Base-by-base conservation (phyloP, 2,329 filamentous ascomycete species). In the Botrytis tulipae region DNA sequence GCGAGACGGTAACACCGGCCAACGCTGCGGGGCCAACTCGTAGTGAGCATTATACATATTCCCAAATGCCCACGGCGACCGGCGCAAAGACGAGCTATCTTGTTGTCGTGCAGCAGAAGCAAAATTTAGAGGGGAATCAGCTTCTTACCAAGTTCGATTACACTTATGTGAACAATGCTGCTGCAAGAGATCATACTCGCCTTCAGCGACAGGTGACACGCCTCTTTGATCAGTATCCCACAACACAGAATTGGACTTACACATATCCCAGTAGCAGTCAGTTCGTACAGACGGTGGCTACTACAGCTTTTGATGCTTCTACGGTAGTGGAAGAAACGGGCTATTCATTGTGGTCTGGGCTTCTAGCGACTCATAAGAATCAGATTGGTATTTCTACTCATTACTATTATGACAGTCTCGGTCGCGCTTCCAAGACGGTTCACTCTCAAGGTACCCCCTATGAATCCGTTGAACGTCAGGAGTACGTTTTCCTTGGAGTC, bases 331-430 rank as follows among this genome's bases (percentile, higher is more conserved):
- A 66, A 35, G 70, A 65, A 35, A 66, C 46, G 22, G 20, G 44
- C 60, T 71, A 71, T 32, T 71, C 70, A 7, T 9, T 59, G 46
- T 57, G 44, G 70, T 66, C 60, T 59, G 70, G 70, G 20, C 29
- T 72, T 48, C 22, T 35, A 20, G 29, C 57, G 8, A 32, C 25
- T n/a, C 32, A 66, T 18, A 57, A 72, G 32, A 72, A 59, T 22
- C 60, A 72, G 59, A 40, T 20, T 29, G 70, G 60, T 4, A 32
- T 72, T 9, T 35, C 6, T 2, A 44, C n/a, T 4, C 35, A 46
- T 29, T 72, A 35, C 12, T 57, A 29, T 20, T 46, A 72, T 20
- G 70, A 72, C 14, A 66, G 25, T 18, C 60, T 72, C 12, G 70
- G 70, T 20, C 44, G 70, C 7, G 12, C 40, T 14, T 10, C 42